Conservation (phyloP, 2,329 filamentous ascomycete genomes). For the Botrytis aclada region DNA sequence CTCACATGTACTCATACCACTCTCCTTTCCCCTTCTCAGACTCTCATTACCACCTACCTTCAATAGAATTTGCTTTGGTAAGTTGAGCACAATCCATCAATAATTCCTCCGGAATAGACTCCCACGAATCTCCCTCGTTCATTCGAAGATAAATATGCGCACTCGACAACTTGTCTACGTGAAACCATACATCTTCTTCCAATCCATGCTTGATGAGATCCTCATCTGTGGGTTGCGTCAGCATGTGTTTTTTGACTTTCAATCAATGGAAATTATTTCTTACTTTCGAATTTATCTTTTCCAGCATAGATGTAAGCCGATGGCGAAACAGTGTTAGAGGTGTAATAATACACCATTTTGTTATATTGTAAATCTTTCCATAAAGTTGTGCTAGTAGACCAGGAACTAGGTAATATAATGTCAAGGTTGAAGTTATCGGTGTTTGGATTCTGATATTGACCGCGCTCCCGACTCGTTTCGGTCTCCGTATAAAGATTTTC, state of each 20-base stretch:
- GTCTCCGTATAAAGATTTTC: conserved; percentile 30
- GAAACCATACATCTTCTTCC: conserved; percentile 98
- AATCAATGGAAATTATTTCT: conserved; percentile 2
- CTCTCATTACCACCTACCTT: conserved; percentile 53
- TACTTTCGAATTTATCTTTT: conserved; percentile 99
- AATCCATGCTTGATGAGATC: conserved; percentile 91
- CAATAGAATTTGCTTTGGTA: conserved; percentile 98
- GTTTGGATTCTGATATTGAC: conserved; percentile 36
- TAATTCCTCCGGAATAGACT: conserved; percentile 70
- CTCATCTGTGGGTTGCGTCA: conserved; percentile 65
- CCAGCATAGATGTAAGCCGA: conserved; percentile 90
- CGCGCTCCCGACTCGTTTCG: conserved; percentile 23
- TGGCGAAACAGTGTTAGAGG: conserved; percentile 77
- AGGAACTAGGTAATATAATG: not conserved
- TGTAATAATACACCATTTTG: conserved; percentile 93
- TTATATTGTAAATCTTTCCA: conserved; percentile 24
- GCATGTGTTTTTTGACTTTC: conserved; percentile 3
- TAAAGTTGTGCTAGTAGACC: conserved; percentile 22
- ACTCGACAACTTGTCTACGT: conserved; percentile 94
- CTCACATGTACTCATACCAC: conserved; percentile 18
- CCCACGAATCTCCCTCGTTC: conserved; percentile 76
- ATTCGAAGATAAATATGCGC: conserved; percentile 95
- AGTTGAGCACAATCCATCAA: conserved; percentile 90
- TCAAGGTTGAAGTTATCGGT: not conserved
- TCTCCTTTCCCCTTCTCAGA: not conserved